Base-by-base conservation (phyloP, 1,139 yeast genomes). In the Hansenula sp. region DNA sequence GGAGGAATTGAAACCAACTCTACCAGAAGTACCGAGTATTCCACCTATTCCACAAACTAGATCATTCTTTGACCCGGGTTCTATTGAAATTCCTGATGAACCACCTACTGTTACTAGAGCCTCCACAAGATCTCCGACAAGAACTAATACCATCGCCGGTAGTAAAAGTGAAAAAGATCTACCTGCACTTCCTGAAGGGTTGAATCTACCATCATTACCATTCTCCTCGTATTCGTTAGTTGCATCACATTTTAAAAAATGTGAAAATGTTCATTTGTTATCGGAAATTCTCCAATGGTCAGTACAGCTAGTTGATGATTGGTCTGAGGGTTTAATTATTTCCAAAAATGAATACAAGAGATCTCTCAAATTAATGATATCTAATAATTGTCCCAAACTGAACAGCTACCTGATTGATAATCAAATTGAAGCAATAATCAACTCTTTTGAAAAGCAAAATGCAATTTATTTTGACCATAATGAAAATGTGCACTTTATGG, bases 331-430 rank as follows among this genome's bases (percentile, higher is more conserved):
- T 33, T 59, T 58, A 38, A 47, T 67, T 19, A 72, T 81, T 19
- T 69, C 79, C 11, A 70, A 67, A 41, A 60, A 68, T 16, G 85
- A 79, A 52, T 76, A 80, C 48, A 65, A 68, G 34, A 74, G 70
- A 49, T 77, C 82, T 0, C 65, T 83, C 36, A 70, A 73, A 25
- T 71, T 74, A 36, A 63, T 84, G 38, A 67, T 81, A 45, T 76
- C 74, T 3, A 78, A 68, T 50, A 74, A 74, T 44, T 64, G 74
- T 38, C 72, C 80, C 7, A 76, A 76, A 38, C 62, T 79, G 21
- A 77, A 80, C 15, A 65, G 76, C 55, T 79, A 79, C 39, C 66
- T 78, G 29, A 75, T 86, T 24, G 83, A 81, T 16, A 71, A 73
- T 36, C 66, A 79, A 40, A 79, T 84, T 1, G 76, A 72, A 32